phyloP scores from a whole-genome alignment of 2,329 filamentous ascomycete genomes.

The Pseudogymnoascus sp. region DNA sequence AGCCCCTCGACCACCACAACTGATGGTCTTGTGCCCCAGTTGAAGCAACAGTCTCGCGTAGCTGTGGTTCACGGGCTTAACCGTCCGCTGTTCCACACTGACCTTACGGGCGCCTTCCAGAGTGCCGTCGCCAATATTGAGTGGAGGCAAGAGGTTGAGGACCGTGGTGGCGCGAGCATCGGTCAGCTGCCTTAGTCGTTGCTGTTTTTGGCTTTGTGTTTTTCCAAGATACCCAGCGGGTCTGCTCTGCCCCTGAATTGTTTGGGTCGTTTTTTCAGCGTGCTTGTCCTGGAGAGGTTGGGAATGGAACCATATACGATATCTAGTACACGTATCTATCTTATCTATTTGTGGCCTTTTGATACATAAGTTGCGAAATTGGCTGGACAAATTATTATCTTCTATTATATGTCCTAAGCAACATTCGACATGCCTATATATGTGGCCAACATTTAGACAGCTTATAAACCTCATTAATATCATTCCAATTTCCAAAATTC shows the following conservation, averaged over 20 bases:
- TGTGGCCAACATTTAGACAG: neutral
- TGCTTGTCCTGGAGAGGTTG: neutral
- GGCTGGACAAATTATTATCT: neutral
- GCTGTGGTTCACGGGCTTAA: constrained; percentile 80
- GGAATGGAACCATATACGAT: neutral
- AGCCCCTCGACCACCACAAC: constrained; percentile 3
- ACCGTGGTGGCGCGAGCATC: constrained; percentile 21
- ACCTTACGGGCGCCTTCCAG: constrained; percentile 81
- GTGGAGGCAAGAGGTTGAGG: constrained; percentile 36
- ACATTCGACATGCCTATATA: neutral
- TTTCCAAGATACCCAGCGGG: neutral
- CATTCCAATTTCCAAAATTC: constrained; percentile 1
- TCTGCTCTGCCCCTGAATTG: neutral
- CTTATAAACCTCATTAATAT: constrained; percentile 3
- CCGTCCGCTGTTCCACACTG: constrained; percentile 86
- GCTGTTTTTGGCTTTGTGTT: neutral
- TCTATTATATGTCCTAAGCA: neutral
- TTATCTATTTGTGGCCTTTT: neutral
- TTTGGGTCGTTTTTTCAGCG: constrained; percentile 8
- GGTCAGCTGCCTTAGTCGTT: constrained; percentile 16
- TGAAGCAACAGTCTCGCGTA: constrained; percentile 37
- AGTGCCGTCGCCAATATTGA: constrained; percentile 76
- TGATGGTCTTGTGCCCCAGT: constrained; percentile 18
- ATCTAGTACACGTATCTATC: constrained; percentile 5
- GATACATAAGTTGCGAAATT: neutral